These are phyloP conservation scores for Didymellaceae sp. DNA, from an alignment of 2,329 filamentous ascomycete genomes.

Conservation along the genomic window DNA sequence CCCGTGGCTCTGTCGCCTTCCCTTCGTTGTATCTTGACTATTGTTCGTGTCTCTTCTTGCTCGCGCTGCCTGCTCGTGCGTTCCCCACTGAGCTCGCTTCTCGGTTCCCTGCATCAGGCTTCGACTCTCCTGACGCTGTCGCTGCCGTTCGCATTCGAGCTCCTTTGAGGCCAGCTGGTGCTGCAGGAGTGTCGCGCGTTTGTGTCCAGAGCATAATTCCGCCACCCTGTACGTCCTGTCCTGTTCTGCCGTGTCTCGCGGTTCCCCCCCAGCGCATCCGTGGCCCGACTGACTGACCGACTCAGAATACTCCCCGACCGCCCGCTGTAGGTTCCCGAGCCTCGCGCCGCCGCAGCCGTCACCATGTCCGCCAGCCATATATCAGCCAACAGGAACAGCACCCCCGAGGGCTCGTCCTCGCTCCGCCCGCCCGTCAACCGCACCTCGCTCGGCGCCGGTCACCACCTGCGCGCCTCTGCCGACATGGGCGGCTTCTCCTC, in stretches of 20 bases:
- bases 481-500: slow-evolving; percentile 88
- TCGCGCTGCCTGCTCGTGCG: slow-evolving; percentile 16
- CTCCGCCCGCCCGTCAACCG: slow-evolving; percentile 84
- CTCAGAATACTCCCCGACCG: slow-evolving; percentile 2
- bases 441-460: slow-evolving; percentile 74
- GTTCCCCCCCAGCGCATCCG: neutral
- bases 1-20: slow-evolving; percentile 16
- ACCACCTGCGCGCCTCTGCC: slow-evolving; percentile 91
- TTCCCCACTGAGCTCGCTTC: slow-evolving; percentile 14
- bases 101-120: slow-evolving; percentile 24
- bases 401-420: slow-evolving; percentile 84
- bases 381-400: slow-evolving; percentile 87
- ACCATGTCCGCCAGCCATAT: slow-evolving; percentile 57
- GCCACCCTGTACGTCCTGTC: neutral
- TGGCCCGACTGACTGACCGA: neutral
- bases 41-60: slow-evolving; percentile 33
- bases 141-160: slow-evolving; percentile 21
- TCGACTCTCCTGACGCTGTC: slow-evolving; percentile 23
- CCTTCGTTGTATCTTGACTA: slow-evolving; percentile 31
- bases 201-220: slow-evolving; percentile 6
- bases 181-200: slow-evolving; percentile 33
- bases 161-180: slow-evolving; percentile 44
- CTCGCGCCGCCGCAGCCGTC: slow-evolving; percentile 1
- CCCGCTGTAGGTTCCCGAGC: neutral
- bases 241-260: too few species aligned